Percentiles rank a stretch among this genome's conserved stretches.
Evolutionary conservation across 2,329 filamentous ascomycete species (phyloP).

Genomic region (Microcera coccophila): DNA sequence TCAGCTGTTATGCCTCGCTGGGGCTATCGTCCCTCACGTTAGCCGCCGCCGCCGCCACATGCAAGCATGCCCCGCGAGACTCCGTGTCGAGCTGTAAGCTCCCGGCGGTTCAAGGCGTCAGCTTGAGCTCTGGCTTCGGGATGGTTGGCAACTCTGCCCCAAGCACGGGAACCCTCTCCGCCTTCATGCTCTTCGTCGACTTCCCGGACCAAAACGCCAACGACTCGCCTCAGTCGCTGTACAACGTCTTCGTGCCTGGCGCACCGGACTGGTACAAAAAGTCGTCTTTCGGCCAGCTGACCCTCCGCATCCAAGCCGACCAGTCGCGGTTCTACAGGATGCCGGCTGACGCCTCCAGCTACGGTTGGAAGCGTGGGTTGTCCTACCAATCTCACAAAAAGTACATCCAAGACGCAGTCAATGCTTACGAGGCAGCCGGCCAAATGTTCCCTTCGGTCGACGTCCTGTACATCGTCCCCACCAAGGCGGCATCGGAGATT

Average conservation of each 20-base stretch:
- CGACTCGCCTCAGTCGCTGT: slow-evolving; percentile 22
- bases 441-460: slow-evolving; percentile 7
- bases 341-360: slow-evolving; percentile 25
- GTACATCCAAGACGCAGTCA: slow-evolving; percentile 16
- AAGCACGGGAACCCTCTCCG: slow-evolving; percentile 28
- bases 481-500: slow-evolving; percentile 7
- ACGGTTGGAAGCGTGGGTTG: slow-evolving; percentile 9
- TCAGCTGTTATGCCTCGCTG: too few species aligned
- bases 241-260: slow-evolving; percentile 11
- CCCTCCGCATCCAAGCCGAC: slow-evolving; percentile 22
- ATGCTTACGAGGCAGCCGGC: slow-evolving; percentile 8
- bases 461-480: slow-evolving; percentile 15
- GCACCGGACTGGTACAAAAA: slow-evolving; percentile 19
- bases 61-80: too few species aligned
- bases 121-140: slow-evolving; percentile 30
- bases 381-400: slow-evolving; percentile 2
- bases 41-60: too few species aligned
- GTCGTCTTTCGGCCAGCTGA: slow-evolving; percentile 23
- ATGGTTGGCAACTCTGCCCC: slow-evolving; percentile 29
- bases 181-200: slow-evolving; percentile 37
- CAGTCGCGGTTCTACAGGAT: slow-evolving; percentile 25
- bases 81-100: slow-evolving; percentile 18
- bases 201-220: slow-evolving; percentile 26
- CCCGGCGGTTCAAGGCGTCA: slow-evolving; percentile 20
- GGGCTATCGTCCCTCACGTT: too few species aligned